Evolutionary conservation across 2,329 filamentous ascomycete genomes (phyloP).

Genomic region (Pseudogymnoascus sp.): DNA sequence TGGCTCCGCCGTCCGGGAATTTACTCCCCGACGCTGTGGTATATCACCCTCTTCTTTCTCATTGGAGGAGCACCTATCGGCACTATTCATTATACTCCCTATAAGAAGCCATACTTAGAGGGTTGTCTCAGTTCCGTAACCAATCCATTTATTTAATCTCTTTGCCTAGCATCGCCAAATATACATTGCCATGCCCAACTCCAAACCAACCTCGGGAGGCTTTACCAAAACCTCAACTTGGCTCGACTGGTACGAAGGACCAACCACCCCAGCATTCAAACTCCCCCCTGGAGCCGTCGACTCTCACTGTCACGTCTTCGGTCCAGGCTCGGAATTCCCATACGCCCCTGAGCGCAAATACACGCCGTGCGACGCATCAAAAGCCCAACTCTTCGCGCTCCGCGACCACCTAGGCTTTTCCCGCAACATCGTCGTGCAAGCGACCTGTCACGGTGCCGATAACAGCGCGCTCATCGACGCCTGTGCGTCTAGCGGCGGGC

Average conservation of each 20-base stretch:
- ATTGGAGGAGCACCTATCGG: not conserved
- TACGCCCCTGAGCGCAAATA: not conserved
- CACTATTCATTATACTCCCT: not conserved
- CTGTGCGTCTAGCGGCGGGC: not conserved
- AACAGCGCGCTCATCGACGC: not conserved
- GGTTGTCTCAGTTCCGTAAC: not conserved
- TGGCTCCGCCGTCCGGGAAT: not conserved
- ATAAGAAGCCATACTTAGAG: not conserved
- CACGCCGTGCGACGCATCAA: not conserved
- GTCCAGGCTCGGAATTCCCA: not conserved
- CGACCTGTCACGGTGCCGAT: not conserved
- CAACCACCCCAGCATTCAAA: not conserved
- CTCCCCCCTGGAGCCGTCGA: not conserved
- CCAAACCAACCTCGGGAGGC: constrained; percentile 59
- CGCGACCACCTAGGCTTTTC: not conserved
- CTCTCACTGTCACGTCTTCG: not conserved
- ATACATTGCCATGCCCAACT: constrained; percentile 59
- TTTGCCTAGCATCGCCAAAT: constrained; percentile 43
- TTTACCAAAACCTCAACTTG: constrained; percentile 26
- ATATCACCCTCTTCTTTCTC: not conserved
- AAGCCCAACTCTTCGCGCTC: not conserved
- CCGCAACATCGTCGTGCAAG: not conserved
- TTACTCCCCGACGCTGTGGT: not conserved
- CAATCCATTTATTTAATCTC: not conserved
- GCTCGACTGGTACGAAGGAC: not conserved